phyloP scores from a whole-genome alignment of 257 asterid species.

The Solanum raphanifolium region DNA sequence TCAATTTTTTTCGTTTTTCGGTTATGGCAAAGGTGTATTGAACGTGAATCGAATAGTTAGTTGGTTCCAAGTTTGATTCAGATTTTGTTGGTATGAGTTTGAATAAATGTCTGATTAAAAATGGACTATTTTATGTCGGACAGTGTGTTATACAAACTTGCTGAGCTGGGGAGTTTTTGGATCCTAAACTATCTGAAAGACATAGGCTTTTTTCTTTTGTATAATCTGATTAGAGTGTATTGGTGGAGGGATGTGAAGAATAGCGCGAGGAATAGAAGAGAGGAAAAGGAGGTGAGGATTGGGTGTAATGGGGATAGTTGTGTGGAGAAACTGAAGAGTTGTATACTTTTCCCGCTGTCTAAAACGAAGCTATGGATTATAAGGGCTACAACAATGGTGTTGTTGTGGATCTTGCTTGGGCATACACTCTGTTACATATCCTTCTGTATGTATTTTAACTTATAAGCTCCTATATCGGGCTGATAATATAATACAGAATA shows the following conservation, averaged over 20 bases:
- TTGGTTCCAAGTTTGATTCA: not conserved
- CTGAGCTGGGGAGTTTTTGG: not conserved
- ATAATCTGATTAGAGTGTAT: not conserved
- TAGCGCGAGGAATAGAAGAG: constrained; percentile 26
- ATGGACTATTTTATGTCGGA: not conserved
- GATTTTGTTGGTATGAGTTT: not conserved
- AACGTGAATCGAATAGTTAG: not conserved
- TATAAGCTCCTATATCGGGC: not conserved
- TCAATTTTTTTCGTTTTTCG: no score
- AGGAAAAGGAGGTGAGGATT: constrained; percentile 11
- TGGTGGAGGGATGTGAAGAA: constrained; percentile 40
- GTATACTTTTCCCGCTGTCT: constrained; percentile 43
- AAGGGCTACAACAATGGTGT: constrained; percentile 33
- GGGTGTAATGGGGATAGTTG: constrained; percentile 39
- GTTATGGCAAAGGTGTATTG: not conserved
- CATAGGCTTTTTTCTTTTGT: not conserved
- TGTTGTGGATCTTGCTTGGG: constrained; percentile 46
- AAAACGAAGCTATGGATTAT: constrained; percentile 41
- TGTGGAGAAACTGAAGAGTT: constrained; percentile 58
- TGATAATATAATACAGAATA: not conserved
- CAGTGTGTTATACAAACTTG: not conserved
- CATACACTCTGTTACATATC: not conserved
- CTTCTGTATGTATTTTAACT: not conserved
- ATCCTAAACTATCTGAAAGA: not conserved
- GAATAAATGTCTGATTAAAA: not conserved